Conservation (phyloP, 352 stramenopile genomes). For the Globisporangium mamillatum region DNA sequence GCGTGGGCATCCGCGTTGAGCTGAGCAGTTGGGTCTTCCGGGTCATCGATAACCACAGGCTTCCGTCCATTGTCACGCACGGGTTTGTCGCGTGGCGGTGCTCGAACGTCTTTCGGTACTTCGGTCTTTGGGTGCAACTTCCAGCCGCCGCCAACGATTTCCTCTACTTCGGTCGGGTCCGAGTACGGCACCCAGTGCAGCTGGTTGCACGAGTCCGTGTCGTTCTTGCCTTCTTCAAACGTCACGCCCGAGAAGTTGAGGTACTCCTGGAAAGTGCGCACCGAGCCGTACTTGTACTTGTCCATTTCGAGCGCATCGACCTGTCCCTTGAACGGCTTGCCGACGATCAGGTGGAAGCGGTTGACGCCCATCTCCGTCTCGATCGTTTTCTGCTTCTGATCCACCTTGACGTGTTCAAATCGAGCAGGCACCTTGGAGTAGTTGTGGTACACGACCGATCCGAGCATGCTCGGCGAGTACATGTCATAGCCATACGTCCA, state of each 20-base stretch:
- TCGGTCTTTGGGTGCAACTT: conserved; percentile 31
- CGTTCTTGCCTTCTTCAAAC: conserved; percentile 45
- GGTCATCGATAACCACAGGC: conserved; percentile 27
- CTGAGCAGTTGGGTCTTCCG: conserved; percentile 26
- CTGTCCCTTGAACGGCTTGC: conserved; percentile 50
- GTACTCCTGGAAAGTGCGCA: conserved; percentile 58
- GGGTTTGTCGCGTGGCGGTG: conserved; percentile 15
- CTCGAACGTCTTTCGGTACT: not conserved
- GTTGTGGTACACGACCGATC: conserved; percentile 73
- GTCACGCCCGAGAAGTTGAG: conserved; percentile 57
- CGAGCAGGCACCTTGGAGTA: conserved; percentile 66
- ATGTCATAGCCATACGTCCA: conserved; percentile 73
- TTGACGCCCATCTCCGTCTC: conserved; percentile 57
- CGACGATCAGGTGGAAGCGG: conserved; percentile 56
- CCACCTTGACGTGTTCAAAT: conserved; percentile 56
- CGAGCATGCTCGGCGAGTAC: conserved; percentile 57
- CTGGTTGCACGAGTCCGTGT: conserved; percentile 58
- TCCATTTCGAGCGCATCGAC: conserved; percentile 64
- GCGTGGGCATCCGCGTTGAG: conserved; percentile 34
- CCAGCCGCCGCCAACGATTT: conserved; percentile 47
- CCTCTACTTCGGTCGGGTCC: conserved; percentile 49
- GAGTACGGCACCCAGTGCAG: conserved; percentile 72
- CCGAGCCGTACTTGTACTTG: conserved; percentile 49
- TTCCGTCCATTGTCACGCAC: conserved; percentile 17
- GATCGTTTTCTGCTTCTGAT: conserved; percentile 34